Percentiles rank a stretch among this genome's conserved stretches.
Evolutionary conservation across 768 basidiomycete species (phyloP).

Genomic region (Leucosporidium yakuticum): DNA sequence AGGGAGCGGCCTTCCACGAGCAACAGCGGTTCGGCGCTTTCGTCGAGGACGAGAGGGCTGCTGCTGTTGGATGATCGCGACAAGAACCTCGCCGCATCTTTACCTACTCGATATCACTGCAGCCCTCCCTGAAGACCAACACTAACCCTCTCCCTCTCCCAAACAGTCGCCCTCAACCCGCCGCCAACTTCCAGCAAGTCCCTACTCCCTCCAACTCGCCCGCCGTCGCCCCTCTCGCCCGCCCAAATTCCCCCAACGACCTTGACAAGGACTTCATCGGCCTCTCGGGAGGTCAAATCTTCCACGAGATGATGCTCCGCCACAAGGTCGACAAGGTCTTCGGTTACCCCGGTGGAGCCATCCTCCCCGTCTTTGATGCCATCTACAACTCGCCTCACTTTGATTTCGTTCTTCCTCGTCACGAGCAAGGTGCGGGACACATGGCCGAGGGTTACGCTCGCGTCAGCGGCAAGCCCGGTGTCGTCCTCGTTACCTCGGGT

Average conservation of each 20-base stretch:
- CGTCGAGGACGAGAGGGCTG: not conserved
- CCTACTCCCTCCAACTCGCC: slow-evolving; percentile 13
- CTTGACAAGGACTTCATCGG: slow-evolving; percentile 81
- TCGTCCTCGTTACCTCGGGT: slow-evolving; percentile 95
- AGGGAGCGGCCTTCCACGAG: not conserved
- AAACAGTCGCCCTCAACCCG: slow-evolving; percentile 22
- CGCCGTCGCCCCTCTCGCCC: slow-evolving; percentile 11
- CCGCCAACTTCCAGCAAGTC: slow-evolving; percentile 24
- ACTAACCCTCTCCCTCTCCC: not conserved
- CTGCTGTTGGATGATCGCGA: not conserved
- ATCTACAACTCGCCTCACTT: slow-evolving; percentile 95
- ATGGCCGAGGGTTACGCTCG: slow-evolving; percentile 95
- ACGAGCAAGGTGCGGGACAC: slow-evolving; percentile 97
- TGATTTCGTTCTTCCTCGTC: slow-evolving; percentile 88
- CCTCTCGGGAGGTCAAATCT: slow-evolving; percentile 91
- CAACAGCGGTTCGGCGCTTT: not conserved
- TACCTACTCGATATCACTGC: too few species aligned
- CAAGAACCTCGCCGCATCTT: not conserved
- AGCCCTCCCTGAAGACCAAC: not conserved
- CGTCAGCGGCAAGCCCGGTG: slow-evolving; percentile 93
- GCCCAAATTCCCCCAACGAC: slow-evolving; percentile 20
- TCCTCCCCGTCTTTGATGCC: slow-evolving; percentile 98
- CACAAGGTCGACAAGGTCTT: slow-evolving; percentile 95
- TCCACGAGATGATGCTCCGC: slow-evolving; percentile 99
- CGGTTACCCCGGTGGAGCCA: slow-evolving; percentile 88